phyloP scores from a whole-genome alignment of 192 early-diverging fungal species.

The Funneliformis geosporum region DNA sequence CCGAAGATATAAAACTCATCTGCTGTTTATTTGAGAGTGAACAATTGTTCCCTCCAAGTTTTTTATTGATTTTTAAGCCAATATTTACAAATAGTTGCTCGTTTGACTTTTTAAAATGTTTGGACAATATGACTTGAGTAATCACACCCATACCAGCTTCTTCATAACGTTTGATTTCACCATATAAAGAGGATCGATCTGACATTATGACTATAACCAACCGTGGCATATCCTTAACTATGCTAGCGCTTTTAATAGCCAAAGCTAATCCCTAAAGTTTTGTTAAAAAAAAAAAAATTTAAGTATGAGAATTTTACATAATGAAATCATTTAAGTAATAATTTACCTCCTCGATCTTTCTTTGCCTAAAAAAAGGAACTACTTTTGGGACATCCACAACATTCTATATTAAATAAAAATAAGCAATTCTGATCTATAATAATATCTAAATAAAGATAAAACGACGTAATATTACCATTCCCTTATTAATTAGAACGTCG shows the following conservation, averaged over 20 bases:
- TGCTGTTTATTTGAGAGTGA: background rate
- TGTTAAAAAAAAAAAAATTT: background rate
- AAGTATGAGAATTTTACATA: background rate
- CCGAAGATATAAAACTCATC: background rate
- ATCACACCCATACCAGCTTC: background rate
- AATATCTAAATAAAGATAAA: background rate
- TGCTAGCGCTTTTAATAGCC: background rate
- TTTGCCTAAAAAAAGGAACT: background rate
- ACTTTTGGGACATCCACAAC: background rate
- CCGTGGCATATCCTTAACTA: background rate
- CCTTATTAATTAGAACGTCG: background rate
- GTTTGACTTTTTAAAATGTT: background rate
- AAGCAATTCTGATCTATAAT: background rate
- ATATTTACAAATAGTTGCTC: slow-evolving; percentile 11
- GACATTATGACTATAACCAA: background rate
- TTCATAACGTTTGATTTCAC: too few relatives aligned
- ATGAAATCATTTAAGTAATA: too few relatives aligned
- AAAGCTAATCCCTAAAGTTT: background rate
- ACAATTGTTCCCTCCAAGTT: slow-evolving; percentile 1
- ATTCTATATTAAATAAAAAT: background rate
- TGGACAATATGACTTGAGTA: background rate
- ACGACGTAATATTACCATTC: background rate
- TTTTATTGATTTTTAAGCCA: background rate
- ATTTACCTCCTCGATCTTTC: background rate
- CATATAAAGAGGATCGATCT: background rate